A percentile compares a stretch with the other conserved stretches of the same genome.
These are phyloP conservation scores for Leptodontidium sp. DNA, from an alignment of 2,329 filamentous ascomycete genomes.

Conservation along the genomic window DNA sequence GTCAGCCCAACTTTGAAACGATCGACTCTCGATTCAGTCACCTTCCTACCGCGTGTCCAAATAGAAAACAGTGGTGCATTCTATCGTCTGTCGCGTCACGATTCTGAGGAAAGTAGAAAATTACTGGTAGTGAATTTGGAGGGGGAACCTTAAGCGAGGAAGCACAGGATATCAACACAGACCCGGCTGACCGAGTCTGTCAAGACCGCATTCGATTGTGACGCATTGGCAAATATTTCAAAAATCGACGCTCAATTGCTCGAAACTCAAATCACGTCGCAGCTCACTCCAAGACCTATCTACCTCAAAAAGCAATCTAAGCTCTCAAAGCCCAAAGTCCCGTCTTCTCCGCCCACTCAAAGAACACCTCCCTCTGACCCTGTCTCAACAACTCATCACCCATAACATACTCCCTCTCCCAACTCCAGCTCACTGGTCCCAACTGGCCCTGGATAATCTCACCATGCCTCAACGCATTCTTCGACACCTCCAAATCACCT, in stretches of 20 bases:
- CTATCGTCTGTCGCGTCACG: too few species aligned
- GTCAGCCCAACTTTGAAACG: too few species aligned
- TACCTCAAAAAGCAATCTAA: not conserved
- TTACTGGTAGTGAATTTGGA: too few species aligned
- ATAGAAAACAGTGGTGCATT: too few species aligned
- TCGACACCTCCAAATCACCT: slow-evolving; percentile 3
- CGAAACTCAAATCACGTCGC: not conserved
- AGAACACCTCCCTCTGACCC: slow-evolving; percentile 10
- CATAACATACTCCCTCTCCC: slow-evolving; percentile 19
- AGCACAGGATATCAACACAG: too few species aligned
- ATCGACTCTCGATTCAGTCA: too few species aligned
- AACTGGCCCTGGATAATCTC: slow-evolving; percentile 13
- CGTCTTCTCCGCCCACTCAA: slow-evolving; percentile 5
- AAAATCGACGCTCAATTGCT: not conserved
- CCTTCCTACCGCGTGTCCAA: too few species aligned
- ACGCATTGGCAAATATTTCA: not conserved
- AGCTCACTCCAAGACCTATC: not conserved
- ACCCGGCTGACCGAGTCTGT: too few species aligned
- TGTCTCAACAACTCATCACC: slow-evolving; percentile 15
- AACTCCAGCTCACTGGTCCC: slow-evolving; percentile 12
- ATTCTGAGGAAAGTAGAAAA: too few species aligned
- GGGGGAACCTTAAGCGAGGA: too few species aligned
- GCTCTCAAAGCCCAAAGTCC: slow-evolving; percentile 9
- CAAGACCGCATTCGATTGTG: not conserved
- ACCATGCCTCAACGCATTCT: slow-evolving; percentile 4